phyloP scores from a whole-genome alignment of 2,329 filamentous ascomycete genomes.

The Elsinoe ampelina region DNA sequence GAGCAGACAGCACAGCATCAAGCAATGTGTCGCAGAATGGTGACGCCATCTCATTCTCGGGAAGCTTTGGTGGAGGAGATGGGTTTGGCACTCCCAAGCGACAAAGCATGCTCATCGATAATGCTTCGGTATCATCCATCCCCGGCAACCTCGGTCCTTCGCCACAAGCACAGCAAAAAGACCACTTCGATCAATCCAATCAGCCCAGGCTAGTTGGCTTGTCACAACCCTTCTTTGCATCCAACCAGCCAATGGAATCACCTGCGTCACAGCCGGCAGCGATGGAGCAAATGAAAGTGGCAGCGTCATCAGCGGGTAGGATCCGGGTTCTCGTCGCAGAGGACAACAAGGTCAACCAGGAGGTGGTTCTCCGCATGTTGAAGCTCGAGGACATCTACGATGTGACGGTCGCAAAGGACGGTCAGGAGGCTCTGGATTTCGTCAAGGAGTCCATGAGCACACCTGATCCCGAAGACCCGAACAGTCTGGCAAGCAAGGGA shows the following conservation, averaged over 20 bases:
- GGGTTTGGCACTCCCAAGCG: conserved; percentile 16
- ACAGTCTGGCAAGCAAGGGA: conserved; percentile 39
- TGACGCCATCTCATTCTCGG: conserved; percentile 19
- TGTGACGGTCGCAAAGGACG: conserved; percentile 62
- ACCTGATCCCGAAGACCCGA: conserved; percentile 10
- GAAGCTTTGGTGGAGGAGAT: background rate
- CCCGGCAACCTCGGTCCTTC: conserved; percentile 17
- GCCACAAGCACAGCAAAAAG: conserved; percentile 20
- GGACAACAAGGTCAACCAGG: conserved; percentile 57
- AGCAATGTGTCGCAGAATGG: conserved; percentile 26
- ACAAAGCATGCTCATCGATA: conserved; percentile 13
- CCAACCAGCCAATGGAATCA: conserved; percentile 37
- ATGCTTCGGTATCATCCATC: background rate
- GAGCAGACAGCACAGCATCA: conserved; percentile 44
- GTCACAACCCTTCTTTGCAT: conserved; percentile 70
- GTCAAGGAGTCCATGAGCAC: conserved; percentile 67
- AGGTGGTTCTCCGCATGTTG: conserved; percentile 53
- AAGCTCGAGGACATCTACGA: conserved; percentile 76
- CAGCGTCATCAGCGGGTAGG: conserved; percentile 49
- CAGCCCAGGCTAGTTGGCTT: conserved; percentile 74
- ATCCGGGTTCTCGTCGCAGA: conserved; percentile 81
- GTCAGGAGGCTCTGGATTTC: conserved; percentile 74
- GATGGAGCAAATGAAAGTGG: conserved; percentile 55
- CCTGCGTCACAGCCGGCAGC: conserved; percentile 55
- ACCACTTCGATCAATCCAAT: conserved; percentile 44